Evolutionary conservation across 2,329 filamentous ascomycete genomes (phyloP).

Genomic region (Aspergillus sp.): DNA sequence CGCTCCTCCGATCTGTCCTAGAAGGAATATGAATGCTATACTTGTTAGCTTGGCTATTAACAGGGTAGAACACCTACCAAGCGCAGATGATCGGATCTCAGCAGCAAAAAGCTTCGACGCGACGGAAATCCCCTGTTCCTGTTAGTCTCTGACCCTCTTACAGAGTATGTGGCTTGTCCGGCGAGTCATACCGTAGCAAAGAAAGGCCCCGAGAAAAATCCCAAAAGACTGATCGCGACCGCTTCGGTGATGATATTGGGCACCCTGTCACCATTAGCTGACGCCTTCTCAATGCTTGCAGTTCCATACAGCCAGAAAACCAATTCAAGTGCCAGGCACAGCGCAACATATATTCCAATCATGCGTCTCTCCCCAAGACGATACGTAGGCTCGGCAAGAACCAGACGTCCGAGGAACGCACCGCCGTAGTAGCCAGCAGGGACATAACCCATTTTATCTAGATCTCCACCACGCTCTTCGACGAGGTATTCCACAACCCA

Average conservation of each 20-base stretch:
- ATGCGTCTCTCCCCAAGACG: conserved; percentile 59
- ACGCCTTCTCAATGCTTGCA: no score
- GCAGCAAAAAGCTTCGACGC: conserved; percentile 53
- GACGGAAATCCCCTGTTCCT: conserved; percentile 46
- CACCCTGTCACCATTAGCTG: conserved; percentile 26
- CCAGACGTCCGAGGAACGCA: conserved; percentile 54
- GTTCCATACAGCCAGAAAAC: conserved; percentile 56
- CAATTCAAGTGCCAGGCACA: conserved; percentile 56
- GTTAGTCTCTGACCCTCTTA: no score
- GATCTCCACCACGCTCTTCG: conserved; percentile 56
- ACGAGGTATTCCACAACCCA: conserved; percentile 68
- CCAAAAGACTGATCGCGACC: conserved; percentile 55
- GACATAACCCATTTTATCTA: conserved; percentile 62
- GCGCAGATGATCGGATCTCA: conserved; percentile 48
- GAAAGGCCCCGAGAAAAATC: conserved; percentile 59
- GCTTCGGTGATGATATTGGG: conserved; percentile 51
- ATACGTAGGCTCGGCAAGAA: conserved; percentile 61
- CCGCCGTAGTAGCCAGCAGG: conserved; percentile 62
- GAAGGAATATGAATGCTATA: conserved; percentile 53
- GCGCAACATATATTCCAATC: conserved; percentile 54
- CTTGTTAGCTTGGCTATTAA: neutral
- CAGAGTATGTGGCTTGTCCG: no score
- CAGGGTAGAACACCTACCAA: conserved; percentile 32
- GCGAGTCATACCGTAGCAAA: conserved; percentile 54
- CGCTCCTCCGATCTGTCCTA: conserved; percentile 57